Evolutionary conservation across 2,329 filamentous ascomycete species (phyloP), one percentile per base, ranked within the genome.

Genomic region (Teratosphaeria zuluensis): DNA sequence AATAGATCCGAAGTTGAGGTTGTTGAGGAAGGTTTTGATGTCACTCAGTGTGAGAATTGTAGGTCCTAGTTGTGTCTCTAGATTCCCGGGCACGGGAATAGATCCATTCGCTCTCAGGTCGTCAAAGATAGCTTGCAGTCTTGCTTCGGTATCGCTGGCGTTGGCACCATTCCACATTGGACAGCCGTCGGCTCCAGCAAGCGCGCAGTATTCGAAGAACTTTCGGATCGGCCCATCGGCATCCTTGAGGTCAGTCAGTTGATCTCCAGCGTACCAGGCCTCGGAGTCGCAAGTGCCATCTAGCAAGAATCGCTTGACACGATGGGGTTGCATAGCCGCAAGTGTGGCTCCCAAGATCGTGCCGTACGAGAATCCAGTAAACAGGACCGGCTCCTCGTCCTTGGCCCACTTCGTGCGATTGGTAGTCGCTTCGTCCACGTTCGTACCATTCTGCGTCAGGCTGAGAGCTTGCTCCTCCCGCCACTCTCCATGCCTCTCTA

Each of bases 241-340:
- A 59, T 80, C 76, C 9, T 69, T 56, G 4, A 80, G 65, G 58
- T 74, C 19, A 69, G 70, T 55, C 74, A 76, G 3, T 73, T 16
- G 28, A 21, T 31, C 52, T 68, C 61, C 30, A 57, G 59, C 19
- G 75, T 77, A 59, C 59, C 74, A 77, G 61, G 69, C 74, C 59
- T 72, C 65, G 1, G 71, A 66, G 57, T 77, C 75, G 2, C 77
- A 74, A 3, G 80, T 75, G 4, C 77, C 78, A 61, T 80, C 78
- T 1, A 80, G 61, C 28, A 71, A 66, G 55, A 74, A 63, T 30
- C 67, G 66, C 0, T 68, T 70, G 14, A 75, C 66, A 4, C 69
- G 60, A 21, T 69, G 66, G 1, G 72, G 73, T 55, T 70, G 73
- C 66, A 75, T 69, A 1, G 71, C 68, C 21, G 73, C 72, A 54